These are phyloP conservation scores for Coemansia sp. DNA, from an alignment of 192 early-diverging fungal genomes.

Conservation along the genomic window DNA sequence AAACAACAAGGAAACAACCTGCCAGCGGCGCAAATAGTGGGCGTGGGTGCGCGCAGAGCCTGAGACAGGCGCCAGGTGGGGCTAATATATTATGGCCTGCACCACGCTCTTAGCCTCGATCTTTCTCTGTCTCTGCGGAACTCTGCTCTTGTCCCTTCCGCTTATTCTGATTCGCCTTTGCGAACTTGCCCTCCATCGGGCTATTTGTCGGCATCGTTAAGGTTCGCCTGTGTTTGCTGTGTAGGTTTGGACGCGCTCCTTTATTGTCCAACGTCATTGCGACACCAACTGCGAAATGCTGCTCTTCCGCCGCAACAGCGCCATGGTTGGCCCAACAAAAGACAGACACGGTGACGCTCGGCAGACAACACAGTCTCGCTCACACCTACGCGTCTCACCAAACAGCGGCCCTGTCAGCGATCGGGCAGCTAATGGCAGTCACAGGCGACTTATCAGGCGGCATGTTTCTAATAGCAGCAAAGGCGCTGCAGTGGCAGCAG, in stretches of 20 bases:
- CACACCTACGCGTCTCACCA: neutral
- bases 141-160: neutral
- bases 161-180: neutral
- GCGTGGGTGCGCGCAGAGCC: neutral
- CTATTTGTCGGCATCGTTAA: neutral
- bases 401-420: neutral
- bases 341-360: neutral
- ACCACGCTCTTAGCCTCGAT: neutral
- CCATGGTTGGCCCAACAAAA: neutral
- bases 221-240: neutral
- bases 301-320: constrained; percentile 5
- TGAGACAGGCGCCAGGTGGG: constrained; percentile 3
- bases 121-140: constrained; percentile 4
- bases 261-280: neutral
- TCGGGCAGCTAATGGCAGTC: neutral
- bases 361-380: neutral
- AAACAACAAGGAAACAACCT: neutral
- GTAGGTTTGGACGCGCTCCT: constrained; percentile 5
- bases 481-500: neutral
- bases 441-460: neutral
- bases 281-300: neutral
- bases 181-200: neutral
- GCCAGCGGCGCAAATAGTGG: constrained; percentile 8
- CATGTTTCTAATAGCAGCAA: neutral
- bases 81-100: neutral